phyloP scores from a whole-genome alignment of 305 asterid genomes.

The Petunia hybrid region DNA sequence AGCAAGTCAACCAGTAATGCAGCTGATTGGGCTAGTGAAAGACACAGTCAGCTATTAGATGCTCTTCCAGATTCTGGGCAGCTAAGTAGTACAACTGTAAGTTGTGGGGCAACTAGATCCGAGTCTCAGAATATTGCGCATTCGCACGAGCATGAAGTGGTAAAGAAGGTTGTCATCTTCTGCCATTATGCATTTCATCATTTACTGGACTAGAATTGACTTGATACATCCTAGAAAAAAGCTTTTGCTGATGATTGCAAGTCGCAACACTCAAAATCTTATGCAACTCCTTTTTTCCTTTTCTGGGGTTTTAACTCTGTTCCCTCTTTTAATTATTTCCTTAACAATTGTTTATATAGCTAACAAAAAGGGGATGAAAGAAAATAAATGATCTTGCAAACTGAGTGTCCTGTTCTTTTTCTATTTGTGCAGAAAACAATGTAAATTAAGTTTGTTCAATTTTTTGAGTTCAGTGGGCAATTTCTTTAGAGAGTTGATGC shows the following conservation, averaged over 20 bases:
- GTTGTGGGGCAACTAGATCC: conserved; percentile 45
- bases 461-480: neutral
- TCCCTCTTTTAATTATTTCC: neutral
- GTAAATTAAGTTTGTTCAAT: neutral
- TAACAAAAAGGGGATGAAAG: neutral
- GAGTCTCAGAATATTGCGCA: conserved; percentile 40
- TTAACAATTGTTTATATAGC: neutral
- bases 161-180: conserved; percentile 59
- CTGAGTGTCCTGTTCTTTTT: neutral
- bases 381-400: neutral
- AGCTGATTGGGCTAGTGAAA: conserved; percentile 49
- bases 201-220: neutral
- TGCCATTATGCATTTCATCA: neutral
- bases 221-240: neutral
- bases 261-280: no score
- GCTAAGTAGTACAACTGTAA: conserved; percentile 46
- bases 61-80: conserved; percentile 48
- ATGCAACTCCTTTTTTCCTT: no score
- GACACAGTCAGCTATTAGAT: conserved; percentile 48
- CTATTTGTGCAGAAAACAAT: neutral
- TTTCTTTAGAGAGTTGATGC: neutral
- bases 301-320: neutral
- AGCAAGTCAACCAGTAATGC: conserved; percentile 44
- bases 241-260: neutral
- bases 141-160: conserved; percentile 41